Base-by-base conservation (phyloP, 768 basidiomycete genomes). In the Kwoniella pini region DNA sequence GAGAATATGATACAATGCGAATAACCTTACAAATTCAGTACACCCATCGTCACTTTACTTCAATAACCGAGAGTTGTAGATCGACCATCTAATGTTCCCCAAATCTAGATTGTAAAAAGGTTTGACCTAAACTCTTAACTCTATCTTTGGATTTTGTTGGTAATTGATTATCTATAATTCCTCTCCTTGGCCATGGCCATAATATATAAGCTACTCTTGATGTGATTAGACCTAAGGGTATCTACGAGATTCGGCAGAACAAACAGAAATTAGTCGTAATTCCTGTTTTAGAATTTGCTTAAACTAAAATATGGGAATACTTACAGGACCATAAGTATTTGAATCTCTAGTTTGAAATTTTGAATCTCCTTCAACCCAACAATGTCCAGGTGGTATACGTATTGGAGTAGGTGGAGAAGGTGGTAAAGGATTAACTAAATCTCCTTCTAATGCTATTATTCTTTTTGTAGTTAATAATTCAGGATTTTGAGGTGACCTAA, bases 281-380 rank as follows among this genome's bases (percentile, higher is more conserved):
- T n/a, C n/a, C n/a, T n/a, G n/a, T n/a, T n/a, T n/a, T n/a, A n/a
- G n/a, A n/a, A n/a, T n/a, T n/a, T n/a, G n/a, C n/a, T n/a, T n/a
- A n/a, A n/a, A n/a, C n/a, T n/a, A n/a, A n/a, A n/a, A n/a, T n/a
- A n/a, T n/a, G n/a, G n/a, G n/a, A n/a, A n/a, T n/a, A 73, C 75
- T 50, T 51, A 78, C 77, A 15, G 79, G 77, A 4, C 79, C 79
- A 49, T 79, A 80, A 2, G 73, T 74, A 53, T 80, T 80, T 19
- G 72, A 75, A 59, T 80, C 79, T 11, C 67, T 50, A 0, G 77
- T 74, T 24, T 73, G 71, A 52, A 69, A 75, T 27, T 67, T 67
- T 38, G 76, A 77, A 60, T 80, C 79, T 1, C 79, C 79, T 65
- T 80, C 79, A 10, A 80, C 79, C 79, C 79, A 80, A 52, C 75